Conservation (phyloP, 768 basidiomycete genomes). For the Multifurca ochricompacta region DNA sequence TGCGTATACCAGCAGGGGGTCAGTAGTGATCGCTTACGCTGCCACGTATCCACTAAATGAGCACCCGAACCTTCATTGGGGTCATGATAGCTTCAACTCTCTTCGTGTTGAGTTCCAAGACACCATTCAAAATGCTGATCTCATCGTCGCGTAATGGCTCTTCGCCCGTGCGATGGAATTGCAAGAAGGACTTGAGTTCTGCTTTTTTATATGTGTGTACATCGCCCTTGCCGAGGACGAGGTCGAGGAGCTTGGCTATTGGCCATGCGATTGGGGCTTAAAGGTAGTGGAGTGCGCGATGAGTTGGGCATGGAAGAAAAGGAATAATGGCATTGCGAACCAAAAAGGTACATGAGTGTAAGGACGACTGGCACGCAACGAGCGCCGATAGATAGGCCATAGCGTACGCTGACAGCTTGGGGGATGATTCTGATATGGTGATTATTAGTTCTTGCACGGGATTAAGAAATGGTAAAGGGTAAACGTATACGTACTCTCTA, state of each 20-base stretch:
- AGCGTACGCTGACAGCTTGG: conserved; percentile 67
- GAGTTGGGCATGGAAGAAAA: neutral
- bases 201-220: conserved; percentile 76
- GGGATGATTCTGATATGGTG: conserved; percentile 44
- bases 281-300: neutral
- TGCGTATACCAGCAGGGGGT: conserved; percentile 24
- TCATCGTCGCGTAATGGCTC: conserved; percentile 78
- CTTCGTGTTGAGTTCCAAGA: conserved; percentile 70
- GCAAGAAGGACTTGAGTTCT: conserved; percentile 53
- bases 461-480: neutral
- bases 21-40: neutral
- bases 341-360: conserved; percentile 42
- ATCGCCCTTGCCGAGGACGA: conserved; percentile 67
- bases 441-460: neutral
- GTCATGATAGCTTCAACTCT: conserved; percentile 52
- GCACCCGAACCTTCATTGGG: conserved; percentile 39
- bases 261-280: conserved; percentile 51
- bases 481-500: conserved; percentile 6
- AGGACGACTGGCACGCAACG: conserved; percentile 44
- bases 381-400: conserved; percentile 51
- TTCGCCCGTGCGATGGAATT: conserved; percentile 68
- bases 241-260: conserved; percentile 67
- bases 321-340: conserved; percentile 25
- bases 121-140: conserved; percentile 73
- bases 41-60: neutral